These are phyloP conservation scores for Suillus placidus DNA, from an alignment of 768 basidiomycete species.

Conservation along the genomic window DNA sequence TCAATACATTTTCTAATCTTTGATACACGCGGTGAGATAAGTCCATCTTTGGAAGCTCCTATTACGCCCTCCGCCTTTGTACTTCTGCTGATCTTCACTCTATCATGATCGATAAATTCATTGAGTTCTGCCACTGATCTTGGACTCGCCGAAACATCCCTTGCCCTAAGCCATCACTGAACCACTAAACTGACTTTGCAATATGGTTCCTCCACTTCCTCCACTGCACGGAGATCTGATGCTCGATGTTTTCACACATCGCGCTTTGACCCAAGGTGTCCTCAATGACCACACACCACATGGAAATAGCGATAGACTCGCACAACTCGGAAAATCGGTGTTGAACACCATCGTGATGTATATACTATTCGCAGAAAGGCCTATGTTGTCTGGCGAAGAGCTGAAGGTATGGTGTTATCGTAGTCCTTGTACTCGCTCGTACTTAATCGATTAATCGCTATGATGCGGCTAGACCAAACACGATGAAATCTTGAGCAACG, in stretches of 20 bases:
- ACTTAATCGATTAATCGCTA: neutral
- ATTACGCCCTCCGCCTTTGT: neutral
- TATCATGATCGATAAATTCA: neutral
- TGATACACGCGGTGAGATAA: neutral
- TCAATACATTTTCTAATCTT: neutral
- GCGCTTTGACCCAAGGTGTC: constrained; percentile 22
- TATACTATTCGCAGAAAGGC: constrained; percentile 49
- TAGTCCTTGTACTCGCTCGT: neutral
- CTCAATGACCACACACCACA: constrained; percentile 27
- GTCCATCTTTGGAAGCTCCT: constrained; percentile 3
- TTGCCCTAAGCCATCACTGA: neutral
- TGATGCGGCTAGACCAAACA: neutral
- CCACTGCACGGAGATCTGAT: constrained; percentile 57
- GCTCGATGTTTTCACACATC: constrained; percentile 61
- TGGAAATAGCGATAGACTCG: constrained; percentile 54
- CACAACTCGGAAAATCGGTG: constrained; percentile 55
- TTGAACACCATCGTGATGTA: constrained; percentile 55
- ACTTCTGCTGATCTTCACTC: neutral
- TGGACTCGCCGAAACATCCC: neutral
- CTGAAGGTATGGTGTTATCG: constrained; percentile 42
- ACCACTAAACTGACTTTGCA: neutral
- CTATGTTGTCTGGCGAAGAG: constrained; percentile 43
- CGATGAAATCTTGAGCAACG: constrained; percentile 36
- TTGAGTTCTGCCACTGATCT: neutral
- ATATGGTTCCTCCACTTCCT: constrained; percentile 48